Evolutionary conservation across 192 early-diverging fungal species (phyloP).

Genomic region (Rhizophagus clarus): DNA sequence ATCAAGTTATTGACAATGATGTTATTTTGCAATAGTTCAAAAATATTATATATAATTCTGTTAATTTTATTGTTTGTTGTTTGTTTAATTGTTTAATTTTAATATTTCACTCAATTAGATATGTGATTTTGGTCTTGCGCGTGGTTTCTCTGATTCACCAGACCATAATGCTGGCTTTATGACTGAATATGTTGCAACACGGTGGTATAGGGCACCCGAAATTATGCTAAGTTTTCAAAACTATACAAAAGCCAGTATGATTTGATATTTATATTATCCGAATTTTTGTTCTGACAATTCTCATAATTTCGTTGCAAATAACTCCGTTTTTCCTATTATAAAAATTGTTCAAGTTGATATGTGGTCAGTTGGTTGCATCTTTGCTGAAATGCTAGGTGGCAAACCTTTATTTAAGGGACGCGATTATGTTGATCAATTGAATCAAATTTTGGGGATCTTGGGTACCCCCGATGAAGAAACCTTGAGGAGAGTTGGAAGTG

Average conservation of each 20-base stretch:
- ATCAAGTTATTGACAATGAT: no score
- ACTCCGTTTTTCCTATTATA: neutral
- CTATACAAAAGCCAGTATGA: slow-evolving; percentile 96
- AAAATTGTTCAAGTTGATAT: slow-evolving; percentile 73
- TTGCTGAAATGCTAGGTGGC: slow-evolving; percentile 94
- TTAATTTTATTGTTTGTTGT: no score
- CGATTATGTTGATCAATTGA: slow-evolving; percentile 99
- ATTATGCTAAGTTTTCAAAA: slow-evolving; percentile 97
- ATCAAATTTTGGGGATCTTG: slow-evolving; percentile 92
- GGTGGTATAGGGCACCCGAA: slow-evolving; percentile 99
- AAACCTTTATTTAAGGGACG: slow-evolving; percentile 95
- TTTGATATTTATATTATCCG: neutral
- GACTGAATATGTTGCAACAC: slow-evolving; percentile 99
- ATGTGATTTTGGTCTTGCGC: slow-evolving; percentile 98
- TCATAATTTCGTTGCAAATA: slow-evolving; percentile 7
- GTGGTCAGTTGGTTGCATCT: slow-evolving; percentile 99
- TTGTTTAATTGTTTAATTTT: neutral
- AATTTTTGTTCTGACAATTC: neutral
- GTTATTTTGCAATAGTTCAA: neutral
- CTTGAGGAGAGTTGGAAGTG: slow-evolving; percentile 84
- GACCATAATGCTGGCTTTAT: slow-evolving; percentile 90
- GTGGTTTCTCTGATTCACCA: slow-evolving; percentile 82
- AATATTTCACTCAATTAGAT: slow-evolving; percentile 56
- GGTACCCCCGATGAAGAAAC: slow-evolving; percentile 96
- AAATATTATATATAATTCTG: no score